A percentile compares a stretch with the other conserved stretches of the same genome.
Evolutionary conservation across 306 rosid genomes (phyloP).

Genomic region (Castanea crenata): DNA sequence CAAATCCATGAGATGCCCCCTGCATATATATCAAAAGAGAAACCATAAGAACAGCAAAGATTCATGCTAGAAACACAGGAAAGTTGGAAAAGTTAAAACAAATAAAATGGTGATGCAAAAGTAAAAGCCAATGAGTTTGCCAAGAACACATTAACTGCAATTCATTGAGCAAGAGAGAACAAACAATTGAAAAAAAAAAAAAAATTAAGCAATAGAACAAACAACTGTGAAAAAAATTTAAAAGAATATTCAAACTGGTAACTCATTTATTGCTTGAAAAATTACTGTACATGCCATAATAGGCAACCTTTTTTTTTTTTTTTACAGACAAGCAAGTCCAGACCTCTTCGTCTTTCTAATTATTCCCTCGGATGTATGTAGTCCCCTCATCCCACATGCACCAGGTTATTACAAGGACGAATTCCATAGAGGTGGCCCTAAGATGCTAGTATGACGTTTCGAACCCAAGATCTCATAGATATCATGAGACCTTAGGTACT

Average conservation of each 20-base stretch:
- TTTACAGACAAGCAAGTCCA: no score
- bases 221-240: background rate
- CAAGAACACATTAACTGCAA: background rate
- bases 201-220: background rate
- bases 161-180: background rate
- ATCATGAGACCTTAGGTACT: no score
- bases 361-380: accelerated
- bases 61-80: background rate
- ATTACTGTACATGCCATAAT: background rate
- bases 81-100: background rate
- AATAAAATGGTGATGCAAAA: background rate
- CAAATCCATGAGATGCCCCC: constrained; percentile 23
- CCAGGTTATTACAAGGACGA: no score
- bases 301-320: no score
- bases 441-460: no score
- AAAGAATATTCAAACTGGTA: background rate
- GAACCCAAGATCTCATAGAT: no score
- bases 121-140: background rate
- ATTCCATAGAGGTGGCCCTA: no score
- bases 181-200: background rate
- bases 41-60: no score
- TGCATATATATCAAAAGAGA: no score
- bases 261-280: background rate
- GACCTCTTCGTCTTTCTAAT: no score
- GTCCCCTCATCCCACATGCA: no score